Evolutionary conservation across 176 grass and related monocot genomes (phyloP).

Genomic region (Aegilops tauschii): DNA sequence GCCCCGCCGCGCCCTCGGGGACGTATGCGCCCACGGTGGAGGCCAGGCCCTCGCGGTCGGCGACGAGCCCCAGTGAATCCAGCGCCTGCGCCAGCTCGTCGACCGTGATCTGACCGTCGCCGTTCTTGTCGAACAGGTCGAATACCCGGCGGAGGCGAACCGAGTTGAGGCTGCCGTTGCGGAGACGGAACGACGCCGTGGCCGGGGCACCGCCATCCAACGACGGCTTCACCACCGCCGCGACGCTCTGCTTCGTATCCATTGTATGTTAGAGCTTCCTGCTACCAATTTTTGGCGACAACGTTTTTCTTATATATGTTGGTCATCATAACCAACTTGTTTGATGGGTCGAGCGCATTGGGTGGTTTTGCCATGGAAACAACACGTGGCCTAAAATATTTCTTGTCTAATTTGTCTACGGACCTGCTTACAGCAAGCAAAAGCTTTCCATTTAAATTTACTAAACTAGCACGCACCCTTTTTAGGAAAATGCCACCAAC

Average conservation of each 20-base stretch:
- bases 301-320: not conserved
- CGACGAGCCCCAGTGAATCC: slow-evolving; percentile 37
- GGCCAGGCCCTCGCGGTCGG: slow-evolving; percentile 5
- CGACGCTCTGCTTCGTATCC: not conserved
- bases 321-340: not conserved
- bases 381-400: not conserved
- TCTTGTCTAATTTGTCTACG: not conserved
- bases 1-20: slow-evolving; percentile 17
- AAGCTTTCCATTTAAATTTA: too few relatives aligned
- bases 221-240: not conserved
- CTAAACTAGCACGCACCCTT: too few relatives aligned
- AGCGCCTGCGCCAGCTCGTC: slow-evolving; percentile 29
- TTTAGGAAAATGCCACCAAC: too few relatives aligned
- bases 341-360: slow-evolving; percentile 2
- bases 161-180: slow-evolving; percentile 41
- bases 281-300: not conserved
- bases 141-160: slow-evolving; percentile 41
- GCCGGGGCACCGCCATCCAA: not conserved
- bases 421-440: too few relatives aligned
- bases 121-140: slow-evolving; percentile 38
- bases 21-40: slow-evolving; percentile 18
- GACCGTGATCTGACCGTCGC: too few relatives aligned
- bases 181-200: slow-evolving; percentile 37
- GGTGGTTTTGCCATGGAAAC: not conserved
- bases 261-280: not conserved